Conservation (phyloP, 495 filamentous ascomycete genomes). For the Neurospora sp. region DNA sequence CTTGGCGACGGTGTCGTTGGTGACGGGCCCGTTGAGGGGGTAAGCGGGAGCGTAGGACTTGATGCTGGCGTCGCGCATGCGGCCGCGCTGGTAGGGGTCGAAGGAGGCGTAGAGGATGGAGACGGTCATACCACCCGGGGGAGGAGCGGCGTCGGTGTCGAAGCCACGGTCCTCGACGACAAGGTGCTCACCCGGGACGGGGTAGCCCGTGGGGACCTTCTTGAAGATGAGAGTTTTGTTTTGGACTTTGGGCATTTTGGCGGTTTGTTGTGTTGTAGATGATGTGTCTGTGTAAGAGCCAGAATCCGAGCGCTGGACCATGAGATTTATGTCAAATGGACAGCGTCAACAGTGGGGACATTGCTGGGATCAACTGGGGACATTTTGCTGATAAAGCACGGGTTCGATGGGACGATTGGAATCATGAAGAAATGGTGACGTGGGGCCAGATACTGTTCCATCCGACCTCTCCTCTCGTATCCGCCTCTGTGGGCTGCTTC, state of each 20-base stretch:
- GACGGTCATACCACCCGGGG: constrained; percentile 58
- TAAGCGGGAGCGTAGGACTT: constrained; percentile 59
- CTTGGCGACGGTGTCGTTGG: constrained; percentile 46
- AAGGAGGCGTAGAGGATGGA: constrained; percentile 71
- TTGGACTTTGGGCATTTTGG: constrained; percentile 1
- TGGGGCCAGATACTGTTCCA: not conserved
- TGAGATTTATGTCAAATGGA: not conserved
- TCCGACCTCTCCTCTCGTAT: not conserved
- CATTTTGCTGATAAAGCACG: not conserved
- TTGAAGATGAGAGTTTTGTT: constrained; percentile 85
- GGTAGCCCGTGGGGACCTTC: constrained; percentile 54
- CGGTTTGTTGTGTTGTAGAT: not conserved
- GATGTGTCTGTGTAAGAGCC: not conserved
- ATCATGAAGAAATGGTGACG: constrained; percentile 1
- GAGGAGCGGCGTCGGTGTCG: constrained; percentile 53
- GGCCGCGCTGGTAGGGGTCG: constrained; percentile 82
- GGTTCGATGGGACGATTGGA: not conserved
- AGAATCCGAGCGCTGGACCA: not conserved
- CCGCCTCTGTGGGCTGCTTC: not conserved
- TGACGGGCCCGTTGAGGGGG: constrained; percentile 44
- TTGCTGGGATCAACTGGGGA: not conserved
- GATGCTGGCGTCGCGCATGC: constrained; percentile 37
- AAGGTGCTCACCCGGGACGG: constrained; percentile 64
- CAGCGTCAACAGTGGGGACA: not conserved
- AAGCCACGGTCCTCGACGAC: constrained; percentile 55